Conservation (phyloP, 164 flowering plant genomes). For the Brasenia schreberi region DNA sequence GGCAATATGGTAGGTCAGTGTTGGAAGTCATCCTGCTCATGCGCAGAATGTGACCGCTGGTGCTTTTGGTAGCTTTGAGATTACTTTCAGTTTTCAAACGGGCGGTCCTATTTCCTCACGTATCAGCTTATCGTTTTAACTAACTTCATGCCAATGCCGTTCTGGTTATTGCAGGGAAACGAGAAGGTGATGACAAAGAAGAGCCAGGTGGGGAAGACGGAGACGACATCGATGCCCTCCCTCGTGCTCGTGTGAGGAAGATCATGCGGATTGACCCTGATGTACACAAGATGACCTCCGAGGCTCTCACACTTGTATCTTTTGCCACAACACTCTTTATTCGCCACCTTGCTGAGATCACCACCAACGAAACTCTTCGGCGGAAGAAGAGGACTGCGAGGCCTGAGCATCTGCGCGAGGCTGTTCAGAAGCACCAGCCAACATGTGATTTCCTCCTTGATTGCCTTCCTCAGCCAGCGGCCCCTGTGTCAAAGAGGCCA, state of each 20-base stretch:
- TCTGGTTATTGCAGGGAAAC: not conserved
- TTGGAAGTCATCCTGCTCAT: no score
- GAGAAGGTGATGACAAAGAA: not conserved
- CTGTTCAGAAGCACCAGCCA: constrained; percentile 60
- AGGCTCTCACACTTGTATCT: constrained; percentile 55
- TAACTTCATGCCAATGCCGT: no score
- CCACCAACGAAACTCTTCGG: constrained; percentile 34
- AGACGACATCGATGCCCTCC: constrained; percentile 27
- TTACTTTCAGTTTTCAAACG: no score
- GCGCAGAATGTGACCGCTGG: no score
- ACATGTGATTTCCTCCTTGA: constrained; percentile 82
- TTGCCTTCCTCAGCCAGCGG: constrained; percentile 41
- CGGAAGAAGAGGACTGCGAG: constrained; percentile 68
- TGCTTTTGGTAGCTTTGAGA: no score
- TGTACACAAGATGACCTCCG: constrained; percentile 57
- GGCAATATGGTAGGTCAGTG: no score
- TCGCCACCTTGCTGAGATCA: constrained; percentile 55
- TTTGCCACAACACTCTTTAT: constrained; percentile 64
- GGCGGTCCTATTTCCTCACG: no score
- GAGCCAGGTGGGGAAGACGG: not conserved
- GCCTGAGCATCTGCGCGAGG: constrained; percentile 47
- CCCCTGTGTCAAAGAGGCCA: constrained; percentile 9
- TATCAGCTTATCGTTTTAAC: no score
- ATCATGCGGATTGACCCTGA: constrained; percentile 72
- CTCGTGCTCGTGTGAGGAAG: constrained; percentile 50